Evolutionary conservation across 768 basidiomycete species (phyloP), one percentile per base, ranked within the genome.

Genomic region (Psilocybe tampanensis): DNA sequence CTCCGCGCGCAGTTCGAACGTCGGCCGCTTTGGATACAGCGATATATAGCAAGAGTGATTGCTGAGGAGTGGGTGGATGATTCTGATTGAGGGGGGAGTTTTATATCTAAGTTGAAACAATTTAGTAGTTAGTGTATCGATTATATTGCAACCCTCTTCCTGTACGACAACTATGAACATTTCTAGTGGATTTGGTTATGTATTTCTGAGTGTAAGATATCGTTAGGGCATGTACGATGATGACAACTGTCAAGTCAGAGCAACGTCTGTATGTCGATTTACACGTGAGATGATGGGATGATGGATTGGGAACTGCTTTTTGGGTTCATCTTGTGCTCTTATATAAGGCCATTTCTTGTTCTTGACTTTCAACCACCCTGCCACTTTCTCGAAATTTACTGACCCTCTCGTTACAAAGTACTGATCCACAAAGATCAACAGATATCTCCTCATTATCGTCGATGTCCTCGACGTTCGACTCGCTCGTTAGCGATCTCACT

Each of bases 401-500:
- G 29, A 29, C 29, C 5, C 29, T 29, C 29, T 5, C 5, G 29
- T 29, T 39, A 3, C 6, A 39, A 8, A 42, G 8, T 41, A 52
- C 41, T 52, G 22, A 42, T 36, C 41, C 13, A 41, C 39, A n/a
- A n/a, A n/a, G n/a, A n/a, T n/a, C n/a, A 29, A 29, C 29, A 29
- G 29, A 29, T 29, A 29, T 29, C 29, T 29, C 34, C 7, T 7
- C 36, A 44, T 47, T 29, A 22, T 41, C 41, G 60, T 55, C 58
- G 58, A 64, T 60, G 59, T 59, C 64, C 36, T 89, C 92, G 45
- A 90, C 92, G 21, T 95, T 94, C 70, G 88, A 94, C 61, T 75
- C 78, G 41, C 89, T 98, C 60, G 79, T 97, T 60, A 80, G 78
- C 54, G 94, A 98, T 69, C 81, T 98, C 53, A 88, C 91, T 62